Base-by-base conservation (phyloP, 768 basidiomycete genomes). In the Calvatia gigantea region DNA sequence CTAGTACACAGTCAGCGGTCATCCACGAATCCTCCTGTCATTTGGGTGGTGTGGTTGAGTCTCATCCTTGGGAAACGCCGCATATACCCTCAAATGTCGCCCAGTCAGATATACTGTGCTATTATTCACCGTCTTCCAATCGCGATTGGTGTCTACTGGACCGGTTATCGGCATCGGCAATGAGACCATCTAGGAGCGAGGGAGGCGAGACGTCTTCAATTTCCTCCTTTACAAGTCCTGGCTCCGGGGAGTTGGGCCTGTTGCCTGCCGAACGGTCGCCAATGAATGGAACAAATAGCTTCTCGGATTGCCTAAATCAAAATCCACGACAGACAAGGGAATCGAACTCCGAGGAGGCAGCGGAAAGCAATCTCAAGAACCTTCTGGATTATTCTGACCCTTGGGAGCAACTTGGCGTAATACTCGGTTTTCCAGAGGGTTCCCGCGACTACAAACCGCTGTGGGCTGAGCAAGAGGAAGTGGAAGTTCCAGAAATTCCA, bases 351-450 rank as follows among this genome's bases (percentile, higher is more conserved):
- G 31, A 21, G 17, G 15, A 3, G 15, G 3, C 12, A 2, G n/a
- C 6, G 27, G 27, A 41, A 28, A 19, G 6, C 3, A 21, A 21
- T 21, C 8, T 8, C 45, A 38, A 19, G n/a, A 55, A 55, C n/a
- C 8, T 55, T 28, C 23, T 55, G 23, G 54, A 55, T 2, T 55
- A 38, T 47, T 39, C 54, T 19, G 54, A 55, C 31, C 54, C 54
- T 29, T 55, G 54, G 45, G 45, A 48, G 15, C 43, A 48, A 42
- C 46, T 52, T 17, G 51, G 51, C 17, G 19, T 38, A 5, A 47
- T 47, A 28, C 2, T 52, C 42, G 43, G 50, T 32, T 32, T 56
- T n/a, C 42, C 29, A 19, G 25, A 49, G 37, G 14, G 37, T 45
- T 29, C 37, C 17, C 23, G 15, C 19, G 12, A 38, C 17, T 43